These are phyloP conservation scores for Pleomassaria siparia DNA, from an alignment of 2,329 filamentous ascomycete genomes.

Conservation along the genomic window DNA sequence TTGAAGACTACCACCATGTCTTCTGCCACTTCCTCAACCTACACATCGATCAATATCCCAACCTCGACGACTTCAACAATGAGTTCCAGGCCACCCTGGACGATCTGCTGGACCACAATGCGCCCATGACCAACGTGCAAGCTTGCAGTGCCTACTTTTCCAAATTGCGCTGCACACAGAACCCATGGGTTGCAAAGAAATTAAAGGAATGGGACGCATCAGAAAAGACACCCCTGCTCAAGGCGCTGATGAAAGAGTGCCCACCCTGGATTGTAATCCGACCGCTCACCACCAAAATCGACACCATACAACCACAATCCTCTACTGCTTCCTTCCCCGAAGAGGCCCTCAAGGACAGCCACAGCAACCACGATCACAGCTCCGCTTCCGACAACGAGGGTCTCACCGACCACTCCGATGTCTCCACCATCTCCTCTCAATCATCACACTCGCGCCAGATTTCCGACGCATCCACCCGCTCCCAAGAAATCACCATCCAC, in stretches of 20 bases:
- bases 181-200: conserved; percentile 39
- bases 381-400: conserved; percentile 23
- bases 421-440: conserved; percentile 19
- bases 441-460: conserved; percentile 24
- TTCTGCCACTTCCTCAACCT: conserved; percentile 43
- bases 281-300: conserved; percentile 22
- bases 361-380: conserved; percentile 6
- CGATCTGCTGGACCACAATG: conserved; percentile 37
- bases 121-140: conserved; percentile 36
- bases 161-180: conserved; percentile 40
- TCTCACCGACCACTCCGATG: conserved; percentile 15
- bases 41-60: conserved; percentile 37
- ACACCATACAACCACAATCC: conserved; percentile 17
- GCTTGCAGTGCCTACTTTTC: conserved; percentile 43
- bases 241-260: conserved; percentile 32
- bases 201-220: conserved; percentile 35
- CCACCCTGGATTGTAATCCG: conserved; percentile 35
- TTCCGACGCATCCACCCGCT: conserved; percentile 22
- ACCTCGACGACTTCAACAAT: conserved; percentile 36
- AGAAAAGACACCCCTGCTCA: conserved; percentile 20
- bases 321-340: conserved; percentile 16
- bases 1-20: conserved; percentile 39
- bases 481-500: conserved; percentile 33
- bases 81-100: conserved; percentile 36
- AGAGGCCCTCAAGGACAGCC: conserved; percentile 7